Evolutionary conservation across 2,329 filamentous ascomycete genomes (phyloP), one percentile per base, ranked within the genome.

Genomic region (Bipolaris oryzae): DNA sequence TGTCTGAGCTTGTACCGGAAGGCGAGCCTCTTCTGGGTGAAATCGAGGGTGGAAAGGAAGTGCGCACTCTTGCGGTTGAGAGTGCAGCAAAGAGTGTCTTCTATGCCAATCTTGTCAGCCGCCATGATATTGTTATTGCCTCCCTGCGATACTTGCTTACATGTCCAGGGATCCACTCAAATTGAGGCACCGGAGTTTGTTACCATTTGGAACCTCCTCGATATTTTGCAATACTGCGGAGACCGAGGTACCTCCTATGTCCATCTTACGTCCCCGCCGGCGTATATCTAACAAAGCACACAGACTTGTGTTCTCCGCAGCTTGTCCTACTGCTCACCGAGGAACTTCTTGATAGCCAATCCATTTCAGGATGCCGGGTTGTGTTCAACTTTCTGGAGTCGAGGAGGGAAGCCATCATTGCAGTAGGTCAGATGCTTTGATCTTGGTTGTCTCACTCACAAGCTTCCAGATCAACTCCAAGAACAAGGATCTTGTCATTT

Each of bases 351-450:
- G 96, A 99, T 75, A 96, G 92, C 70, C 94, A 99, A 75, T 96
- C 93, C 0, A 96, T 97, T 39, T 85, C 92, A 21, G 93, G 91
- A 31, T 99, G 95, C 73, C 88, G 92, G 58, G 90, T 86, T 59
- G 89, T 98, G 13, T 98, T 99, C 73, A 92, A 96, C 72, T 99
- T 93, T 69, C 84, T 99, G 41, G 96, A 99, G 75, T 97, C 95
- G 20, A 86, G 96, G 57, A 86, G 95, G 70, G 93, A 98, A 74
- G 85, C 89, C 38, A 91, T 98, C 59, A 96, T 90, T 18, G 87
- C 91, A 44, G 84, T 85, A 88, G 83, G 74, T 61, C 16, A 37
- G 7, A 39, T 21, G 31, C n/a, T 20, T 37, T 43, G 31, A 37
- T 7, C 3, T 57, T n/a, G 25, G 10, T 20, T 21, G 9, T 31